Evolutionary conservation across 176 grass and related monocot genomes (phyloP).

Genomic region (Metroxylon sagu): DNA sequence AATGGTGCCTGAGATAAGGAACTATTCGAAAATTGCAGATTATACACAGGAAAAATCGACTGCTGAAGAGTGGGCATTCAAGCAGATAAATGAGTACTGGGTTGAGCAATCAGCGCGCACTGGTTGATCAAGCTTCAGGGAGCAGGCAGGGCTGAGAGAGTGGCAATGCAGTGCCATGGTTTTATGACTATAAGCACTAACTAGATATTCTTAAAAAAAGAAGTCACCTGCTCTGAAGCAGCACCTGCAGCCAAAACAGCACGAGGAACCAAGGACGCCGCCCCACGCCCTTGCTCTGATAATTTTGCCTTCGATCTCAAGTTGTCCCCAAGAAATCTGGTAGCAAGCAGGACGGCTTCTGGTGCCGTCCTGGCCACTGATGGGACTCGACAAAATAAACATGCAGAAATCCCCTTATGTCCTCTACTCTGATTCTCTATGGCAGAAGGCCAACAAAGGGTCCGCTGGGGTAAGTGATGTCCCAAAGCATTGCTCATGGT

Average conservation of each 20-base stretch:
- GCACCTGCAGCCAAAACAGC: conserved; percentile 29
- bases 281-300: conserved; percentile 6
- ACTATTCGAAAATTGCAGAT: too few relatives aligned
- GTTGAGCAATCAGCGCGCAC: too few relatives aligned
- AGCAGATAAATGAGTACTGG: too few relatives aligned
- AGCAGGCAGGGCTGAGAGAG: too few relatives aligned
- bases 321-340: conserved; percentile 22
- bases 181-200: neutral
- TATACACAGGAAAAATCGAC: too few relatives aligned
- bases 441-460: too few relatives aligned
- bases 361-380: conserved; percentile 6
- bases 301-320: conserved; percentile 14
- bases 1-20: too few relatives aligned
- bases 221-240: conserved; percentile 33
- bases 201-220: too few relatives aligned
- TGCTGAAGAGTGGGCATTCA: too few relatives aligned
- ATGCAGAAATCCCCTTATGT: conserved; percentile 13
- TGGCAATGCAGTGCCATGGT: too few relatives aligned
- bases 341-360: conserved; percentile 9
- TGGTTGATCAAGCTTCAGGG: too few relatives aligned
- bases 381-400: conserved; percentile 11
- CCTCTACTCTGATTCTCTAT: neutral
- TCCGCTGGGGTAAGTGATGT: conserved; percentile 32
- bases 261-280: conserved; percentile 6
- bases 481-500: conserved; percentile 39